phyloP scores from a whole-genome alignment of 352 stramenopile species.

The Aphanomyces cochlioides region DNA sequence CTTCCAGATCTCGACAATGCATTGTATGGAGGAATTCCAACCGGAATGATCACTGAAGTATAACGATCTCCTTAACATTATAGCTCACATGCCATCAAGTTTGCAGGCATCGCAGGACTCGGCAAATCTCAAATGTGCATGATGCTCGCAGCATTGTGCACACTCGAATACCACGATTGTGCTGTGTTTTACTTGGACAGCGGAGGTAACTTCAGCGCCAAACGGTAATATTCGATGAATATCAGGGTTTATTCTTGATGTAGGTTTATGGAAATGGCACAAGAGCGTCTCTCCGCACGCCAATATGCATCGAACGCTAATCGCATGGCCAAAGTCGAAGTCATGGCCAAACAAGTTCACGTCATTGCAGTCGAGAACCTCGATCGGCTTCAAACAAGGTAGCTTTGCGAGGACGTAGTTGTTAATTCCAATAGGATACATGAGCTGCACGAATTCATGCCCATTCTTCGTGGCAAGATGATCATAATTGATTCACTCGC shows the following conservation, averaged over 20 bases:
- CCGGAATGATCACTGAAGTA: slow-evolving; percentile 54
- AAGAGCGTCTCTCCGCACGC: neutral
- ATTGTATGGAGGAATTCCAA: slow-evolving; percentile 58
- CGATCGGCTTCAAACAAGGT: slow-evolving; percentile 43
- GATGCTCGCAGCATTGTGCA: slow-evolving; percentile 67
- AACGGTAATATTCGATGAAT: slow-evolving; percentile 37
- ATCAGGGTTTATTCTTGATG: too few species aligned
- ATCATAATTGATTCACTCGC: slow-evolving; percentile 73
- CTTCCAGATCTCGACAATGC: slow-evolving; percentile 57
- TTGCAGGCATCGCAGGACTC: slow-evolving; percentile 63
- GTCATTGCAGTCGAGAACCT: slow-evolving; percentile 3
- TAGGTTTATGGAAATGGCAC: slow-evolving; percentile 3
- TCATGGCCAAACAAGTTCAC: slow-evolving; percentile 2
- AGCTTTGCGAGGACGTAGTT: slow-evolving; percentile 15
- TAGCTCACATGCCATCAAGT: slow-evolving; percentile 36
- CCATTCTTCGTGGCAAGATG: slow-evolving; percentile 50
- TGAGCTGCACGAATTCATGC: slow-evolving; percentile 46
- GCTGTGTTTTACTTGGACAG: slow-evolving; percentile 66
- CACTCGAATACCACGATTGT: slow-evolving; percentile 55
- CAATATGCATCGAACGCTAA: slow-evolving; percentile 1
- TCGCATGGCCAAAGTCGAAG: neutral
- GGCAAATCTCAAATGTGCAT: slow-evolving; percentile 74
- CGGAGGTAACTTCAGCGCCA: slow-evolving; percentile 69
- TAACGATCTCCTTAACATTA: neutral
- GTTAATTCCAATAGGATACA: slow-evolving; percentile 43